Base-by-base conservation (phyloP, 2,329 filamentous ascomycete species). In the Phialemoniopsis sp. region DNA sequence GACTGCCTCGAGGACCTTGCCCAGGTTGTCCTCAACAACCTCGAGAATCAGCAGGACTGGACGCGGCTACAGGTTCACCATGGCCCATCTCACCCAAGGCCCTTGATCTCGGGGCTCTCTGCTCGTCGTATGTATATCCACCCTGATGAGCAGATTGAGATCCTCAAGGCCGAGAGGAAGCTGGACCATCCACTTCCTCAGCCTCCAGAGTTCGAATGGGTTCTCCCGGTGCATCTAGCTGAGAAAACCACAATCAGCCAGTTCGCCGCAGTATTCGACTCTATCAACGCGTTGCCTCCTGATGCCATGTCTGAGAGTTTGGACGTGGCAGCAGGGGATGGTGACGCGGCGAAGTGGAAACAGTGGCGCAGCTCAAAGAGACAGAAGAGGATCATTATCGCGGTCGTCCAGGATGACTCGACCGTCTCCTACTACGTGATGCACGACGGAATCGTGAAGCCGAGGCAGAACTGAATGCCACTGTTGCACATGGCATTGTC, bases 401-500 rank as follows among this genome's bases (percentile, higher is more conserved):
- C 84, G 13, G 85, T 83, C 3, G 67, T 89, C 35, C 83, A 89
- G 55, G 80, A 85, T 51, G 87, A 93, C 62, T 90, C 87, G 47
- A 91, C 87, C 0, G 74, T 93, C 14, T 84, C 88, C 31, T 93
- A 91, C 63, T 93, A 93, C 56, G 74, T 90, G 46, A 78, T 91
- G 58, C 87, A 91, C 53, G 86, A 91, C 59, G 87, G 87, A n/a
- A 80, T 90, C 47, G 85, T 91, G 38, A 93, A 91, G 67, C 87
- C 87, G 17, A 73, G 87, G 41, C 87, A 91, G 59, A 93, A 93
- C 58, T 91, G 66, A 73, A 13, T 17, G 5, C 17, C n/a, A 13
- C 6, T 5, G 17, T n/a, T 9, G 4, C 32, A 21, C 13, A 4
- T 32, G 13, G 30, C 30, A 29, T 9, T 29, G 9, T 29, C 28